Conservation (phyloP, 306 rosid species). For the Citrullus mucosospermus region DNA sequence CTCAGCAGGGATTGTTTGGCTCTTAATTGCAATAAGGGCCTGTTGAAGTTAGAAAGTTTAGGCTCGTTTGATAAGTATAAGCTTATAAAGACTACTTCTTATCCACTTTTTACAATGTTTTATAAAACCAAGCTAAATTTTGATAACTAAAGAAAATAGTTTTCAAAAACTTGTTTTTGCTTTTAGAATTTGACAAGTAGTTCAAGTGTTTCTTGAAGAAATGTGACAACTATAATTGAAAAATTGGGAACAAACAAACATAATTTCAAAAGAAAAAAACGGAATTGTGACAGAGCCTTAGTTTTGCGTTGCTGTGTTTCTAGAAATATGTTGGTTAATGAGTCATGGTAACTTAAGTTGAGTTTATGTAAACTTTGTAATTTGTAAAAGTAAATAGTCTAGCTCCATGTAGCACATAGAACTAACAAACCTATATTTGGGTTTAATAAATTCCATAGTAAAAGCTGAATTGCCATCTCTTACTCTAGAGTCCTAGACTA, state of each 20-base stretch:
- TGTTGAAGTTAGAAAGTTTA: background rate
- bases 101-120: background rate
- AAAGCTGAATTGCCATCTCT: too few species aligned
- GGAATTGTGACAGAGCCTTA: background rate
- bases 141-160: background rate
- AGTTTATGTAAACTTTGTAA: too few species aligned
- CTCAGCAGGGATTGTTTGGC: background rate
- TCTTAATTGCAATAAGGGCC: background rate
- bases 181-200: too few species aligned
- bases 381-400: too few species aligned
- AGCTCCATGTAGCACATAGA: too few species aligned
- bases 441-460: too few species aligned
- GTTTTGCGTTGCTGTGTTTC: background rate
- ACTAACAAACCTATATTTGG: too few species aligned
- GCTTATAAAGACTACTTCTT: background rate
- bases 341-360: background rate
- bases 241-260: too few species aligned
- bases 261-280: background rate
- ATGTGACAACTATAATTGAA: background rate
- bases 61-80: background rate
- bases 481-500: background rate
- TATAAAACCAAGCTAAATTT: too few species aligned
- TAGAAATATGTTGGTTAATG: background rate
- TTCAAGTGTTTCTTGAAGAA: background rate
- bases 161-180: too few species aligned